A percentile compares a stretch with the other conserved stretches of the same genome.
Conservation (phyloP, 2,329 filamentous ascomycete species). For the Grosmannia penicillata region DNA sequence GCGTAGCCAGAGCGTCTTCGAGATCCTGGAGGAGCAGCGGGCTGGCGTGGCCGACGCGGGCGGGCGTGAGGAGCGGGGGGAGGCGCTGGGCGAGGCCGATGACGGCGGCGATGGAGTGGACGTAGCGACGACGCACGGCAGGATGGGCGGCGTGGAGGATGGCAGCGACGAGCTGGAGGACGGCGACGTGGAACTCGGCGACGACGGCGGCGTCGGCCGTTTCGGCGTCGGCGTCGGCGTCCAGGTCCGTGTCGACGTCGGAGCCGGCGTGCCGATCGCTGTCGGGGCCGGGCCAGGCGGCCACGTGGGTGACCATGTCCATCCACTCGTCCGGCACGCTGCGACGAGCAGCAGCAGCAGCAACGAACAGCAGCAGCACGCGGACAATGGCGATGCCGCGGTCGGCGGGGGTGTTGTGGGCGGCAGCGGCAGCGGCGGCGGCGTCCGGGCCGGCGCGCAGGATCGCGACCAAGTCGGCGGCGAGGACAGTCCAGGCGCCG, state of each 20-base stretch:
- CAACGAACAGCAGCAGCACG: conserved; percentile 35
- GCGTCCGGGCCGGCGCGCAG: conserved; percentile 14
- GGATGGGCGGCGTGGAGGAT: conserved; percentile 30
- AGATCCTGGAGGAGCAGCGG: conserved; percentile 23
- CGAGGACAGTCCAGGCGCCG: conserved; percentile 38
- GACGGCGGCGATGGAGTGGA: conserved; percentile 35
- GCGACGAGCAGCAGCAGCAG: conserved; percentile 30
- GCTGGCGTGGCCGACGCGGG: conserved; percentile 9
- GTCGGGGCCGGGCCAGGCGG: conserved; percentile 28
- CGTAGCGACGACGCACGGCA: conserved; percentile 34
- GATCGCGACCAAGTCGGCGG: conserved; percentile 31
- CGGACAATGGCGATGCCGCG: conserved; percentile 42
- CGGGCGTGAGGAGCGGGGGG: conserved; percentile 13
- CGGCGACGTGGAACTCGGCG: conserved; percentile 37
- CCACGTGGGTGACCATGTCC: conserved; percentile 33
- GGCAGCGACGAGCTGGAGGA: conserved; percentile 38
- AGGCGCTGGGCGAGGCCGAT: conserved; percentile 31
- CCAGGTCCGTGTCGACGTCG: conserved; percentile 38
- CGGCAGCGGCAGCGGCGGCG: neutral
- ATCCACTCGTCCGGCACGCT: conserved; percentile 39
- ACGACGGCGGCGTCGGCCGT: conserved; percentile 16
- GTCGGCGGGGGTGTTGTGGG: conserved; percentile 14
- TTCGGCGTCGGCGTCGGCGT: conserved; percentile 31
- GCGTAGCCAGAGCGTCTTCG: conserved; percentile 23
- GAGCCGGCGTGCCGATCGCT: conserved; percentile 28